Conservation (phyloP, 305 asterid genomes). For the Fraxinus latifolia region DNA sequence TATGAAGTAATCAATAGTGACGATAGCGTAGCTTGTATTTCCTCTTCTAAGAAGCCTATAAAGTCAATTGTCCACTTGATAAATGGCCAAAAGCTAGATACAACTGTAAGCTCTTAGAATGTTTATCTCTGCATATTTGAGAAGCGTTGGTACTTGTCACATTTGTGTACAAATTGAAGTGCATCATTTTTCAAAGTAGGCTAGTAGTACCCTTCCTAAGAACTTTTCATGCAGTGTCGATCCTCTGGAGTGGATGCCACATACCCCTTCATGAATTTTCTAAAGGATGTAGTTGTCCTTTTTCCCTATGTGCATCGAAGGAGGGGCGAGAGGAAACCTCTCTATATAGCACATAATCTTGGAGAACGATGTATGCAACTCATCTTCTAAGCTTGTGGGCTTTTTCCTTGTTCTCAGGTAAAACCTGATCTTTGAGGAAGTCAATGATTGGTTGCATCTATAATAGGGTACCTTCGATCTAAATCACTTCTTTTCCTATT, state of each 20-base stretch:
- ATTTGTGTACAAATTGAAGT: no score
- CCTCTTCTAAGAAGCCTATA: no score
- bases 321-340: neutral
- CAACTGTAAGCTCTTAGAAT: no score
- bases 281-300: neutral
- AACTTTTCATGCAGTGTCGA: neutral
- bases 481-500: neutral
- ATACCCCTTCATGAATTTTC: neutral
- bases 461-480: no score
- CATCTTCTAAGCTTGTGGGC: neutral
- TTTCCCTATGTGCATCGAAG: neutral
- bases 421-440: neutral
- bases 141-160: no score
- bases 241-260: neutral
- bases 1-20: no score
- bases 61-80: no score
- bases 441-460: neutral
- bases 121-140: no score
- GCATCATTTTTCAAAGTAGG: neutral
- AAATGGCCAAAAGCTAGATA: no score
- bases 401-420: neutral
- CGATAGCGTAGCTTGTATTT: no score
- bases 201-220: neutral
- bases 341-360: no score
- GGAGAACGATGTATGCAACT: neutral